Percentiles rank a stretch among this genome's conserved stretches.
These are phyloP conservation scores for Arthrinium puccinioides DNA, from an alignment of 2,329 filamentous ascomycete genomes.

Conservation along the genomic window DNA sequence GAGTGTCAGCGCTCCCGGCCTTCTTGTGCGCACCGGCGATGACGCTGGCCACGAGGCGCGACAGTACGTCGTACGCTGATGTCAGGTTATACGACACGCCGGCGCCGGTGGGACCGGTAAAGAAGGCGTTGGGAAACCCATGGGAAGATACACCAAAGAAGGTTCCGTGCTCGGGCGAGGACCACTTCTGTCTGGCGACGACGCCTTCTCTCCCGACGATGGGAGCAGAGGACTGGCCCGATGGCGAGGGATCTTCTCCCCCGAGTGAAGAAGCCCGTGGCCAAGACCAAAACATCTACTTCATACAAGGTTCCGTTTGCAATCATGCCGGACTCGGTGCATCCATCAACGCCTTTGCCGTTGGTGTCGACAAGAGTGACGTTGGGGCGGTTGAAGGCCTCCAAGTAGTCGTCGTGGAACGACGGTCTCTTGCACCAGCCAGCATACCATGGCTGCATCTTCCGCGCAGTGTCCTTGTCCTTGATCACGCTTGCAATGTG, in stretches of 20 bases:
- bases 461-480: conserved; percentile 35
- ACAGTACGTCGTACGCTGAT: background rate
- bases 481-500: conserved; percentile 32
- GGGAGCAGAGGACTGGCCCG: background rate
- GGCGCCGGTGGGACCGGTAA: background rate
- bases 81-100: background rate
- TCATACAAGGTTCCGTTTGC: conserved; percentile 30
- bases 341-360: conserved; percentile 31
- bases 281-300: conserved; percentile 16
- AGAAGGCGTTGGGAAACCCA: background rate
- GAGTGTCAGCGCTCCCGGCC: background rate
- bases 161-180: background rate
- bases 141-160: background rate
- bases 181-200: background rate
- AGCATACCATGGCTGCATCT: conserved; percentile 43
- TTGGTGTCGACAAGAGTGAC: conserved; percentile 42
- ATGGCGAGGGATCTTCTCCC: background rate
- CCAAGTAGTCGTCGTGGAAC: conserved; percentile 42
- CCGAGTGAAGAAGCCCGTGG: background rate
- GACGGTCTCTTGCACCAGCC: conserved; percentile 44
- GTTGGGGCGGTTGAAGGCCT: conserved; percentile 40
- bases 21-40: background rate
- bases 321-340: conserved; percentile 31
- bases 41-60: background rate
- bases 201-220: background rate